Conservation (phyloP, 169 alveolate species). For the Plasmodium inui region DNA sequence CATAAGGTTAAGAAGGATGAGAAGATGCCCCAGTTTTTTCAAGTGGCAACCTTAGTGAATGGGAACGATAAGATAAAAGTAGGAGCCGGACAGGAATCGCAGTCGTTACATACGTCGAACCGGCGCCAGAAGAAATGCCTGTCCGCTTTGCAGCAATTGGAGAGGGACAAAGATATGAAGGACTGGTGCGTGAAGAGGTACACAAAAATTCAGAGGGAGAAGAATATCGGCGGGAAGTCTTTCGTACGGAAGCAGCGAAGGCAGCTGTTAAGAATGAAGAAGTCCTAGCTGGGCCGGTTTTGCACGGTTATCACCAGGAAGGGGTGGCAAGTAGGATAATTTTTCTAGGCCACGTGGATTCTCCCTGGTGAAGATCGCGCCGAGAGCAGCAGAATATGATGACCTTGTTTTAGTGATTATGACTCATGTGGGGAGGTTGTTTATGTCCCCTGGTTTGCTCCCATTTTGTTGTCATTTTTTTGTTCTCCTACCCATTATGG, state of each 20-base stretch:
- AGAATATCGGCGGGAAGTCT: constrained; percentile 75
- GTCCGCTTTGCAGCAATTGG: constrained; percentile 56
- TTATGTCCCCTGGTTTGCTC: background rate
- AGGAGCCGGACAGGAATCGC: constrained; percentile 73
- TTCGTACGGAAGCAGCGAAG: constrained; percentile 64
- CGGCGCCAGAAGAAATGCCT: constrained; percentile 42
- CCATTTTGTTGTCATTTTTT: background rate
- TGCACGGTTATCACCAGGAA: background rate
- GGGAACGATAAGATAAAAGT: constrained; percentile 62
- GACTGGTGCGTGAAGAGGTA: constrained; percentile 72
- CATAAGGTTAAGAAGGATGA: constrained; percentile 73
- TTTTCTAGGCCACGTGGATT: background rate
- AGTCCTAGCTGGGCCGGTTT: background rate
- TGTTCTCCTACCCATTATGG: background rate
- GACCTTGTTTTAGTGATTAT: background rate
- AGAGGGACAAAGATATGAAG: constrained; percentile 36
- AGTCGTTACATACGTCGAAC: constrained; percentile 72
- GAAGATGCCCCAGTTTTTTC: constrained; percentile 73
- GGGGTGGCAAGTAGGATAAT: background rate
- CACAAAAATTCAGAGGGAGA: constrained; percentile 64
- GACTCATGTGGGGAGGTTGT: background rate
- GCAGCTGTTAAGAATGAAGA: constrained; percentile 14
- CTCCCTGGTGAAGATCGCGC: background rate
- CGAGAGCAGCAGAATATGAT: background rate
- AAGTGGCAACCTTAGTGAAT: constrained; percentile 74